Evolutionary conservation across 1,284 basidiomycete genomes (phyloP).

Genomic region (Mycena sp.): DNA sequence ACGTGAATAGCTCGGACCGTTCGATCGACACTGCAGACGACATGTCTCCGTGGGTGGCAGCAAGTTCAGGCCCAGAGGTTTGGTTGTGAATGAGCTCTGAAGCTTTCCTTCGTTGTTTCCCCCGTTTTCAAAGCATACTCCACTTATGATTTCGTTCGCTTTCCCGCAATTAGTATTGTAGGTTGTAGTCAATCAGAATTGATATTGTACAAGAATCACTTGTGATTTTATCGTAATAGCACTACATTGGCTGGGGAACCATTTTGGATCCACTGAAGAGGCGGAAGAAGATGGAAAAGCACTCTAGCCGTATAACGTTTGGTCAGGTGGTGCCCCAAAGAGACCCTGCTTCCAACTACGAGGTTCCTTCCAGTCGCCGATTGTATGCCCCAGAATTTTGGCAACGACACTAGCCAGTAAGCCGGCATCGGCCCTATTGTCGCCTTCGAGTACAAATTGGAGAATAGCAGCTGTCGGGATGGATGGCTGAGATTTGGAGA

Average conservation of each 20-base stretch:
- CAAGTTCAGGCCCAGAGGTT: slow-evolving; percentile 20
- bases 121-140: slow-evolving; percentile 6
- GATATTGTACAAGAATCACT: slow-evolving; percentile 18
- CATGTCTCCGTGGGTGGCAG: slow-evolving; percentile 26
- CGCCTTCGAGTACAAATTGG: slow-evolving; percentile 80
- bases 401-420: slow-evolving; percentile 65
- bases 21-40: neutral
- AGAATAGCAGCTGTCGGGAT: slow-evolving; percentile 65
- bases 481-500: slow-evolving; percentile 59
- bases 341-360: slow-evolving; percentile 72
- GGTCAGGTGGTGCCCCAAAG: slow-evolving; percentile 78
- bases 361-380: slow-evolving; percentile 65
- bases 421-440: slow-evolving; percentile 78
- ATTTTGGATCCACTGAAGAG: no score
- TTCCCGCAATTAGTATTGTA: neutral
- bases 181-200: slow-evolving; percentile 4
- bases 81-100: slow-evolving; percentile 22
- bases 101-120: slow-evolving; percentile 2
- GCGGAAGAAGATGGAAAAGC: no score
- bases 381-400: slow-evolving; percentile 55
- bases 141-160: neutral
- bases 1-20: neutral
- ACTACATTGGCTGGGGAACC: no score
- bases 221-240: slow-evolving; percentile 11
- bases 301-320: slow-evolving; percentile 69